A percentile compares a stretch with the other conserved stretches of the same genome.
Conservation (phyloP, 2,329 filamentous ascomycete species). For the Truncatella angustata region DNA sequence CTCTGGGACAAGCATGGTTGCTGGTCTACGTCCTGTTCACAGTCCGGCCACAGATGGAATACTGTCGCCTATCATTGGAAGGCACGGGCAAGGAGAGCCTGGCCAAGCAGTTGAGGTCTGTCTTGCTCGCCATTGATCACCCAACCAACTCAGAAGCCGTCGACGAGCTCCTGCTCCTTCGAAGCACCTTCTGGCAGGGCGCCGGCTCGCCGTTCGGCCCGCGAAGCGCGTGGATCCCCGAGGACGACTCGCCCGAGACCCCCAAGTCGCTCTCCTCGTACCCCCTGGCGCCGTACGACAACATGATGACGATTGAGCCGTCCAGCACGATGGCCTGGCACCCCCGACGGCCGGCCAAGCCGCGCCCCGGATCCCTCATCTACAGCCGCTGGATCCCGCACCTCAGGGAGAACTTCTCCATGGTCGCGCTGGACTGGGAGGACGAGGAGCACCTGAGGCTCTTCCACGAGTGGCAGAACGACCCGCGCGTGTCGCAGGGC, state of each 20-base stretch:
- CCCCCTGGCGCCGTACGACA: slow-evolving; percentile 47
- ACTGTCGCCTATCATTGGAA: slow-evolving; percentile 44
- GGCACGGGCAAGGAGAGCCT: slow-evolving; percentile 34
- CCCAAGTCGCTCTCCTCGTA: slow-evolving; percentile 41
- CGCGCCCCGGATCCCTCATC: slow-evolving; percentile 64
- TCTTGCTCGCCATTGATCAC: slow-evolving; percentile 49
- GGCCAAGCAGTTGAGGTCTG: slow-evolving; percentile 39
- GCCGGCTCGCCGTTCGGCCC: slow-evolving; percentile 66
- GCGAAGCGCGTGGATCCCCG: slow-evolving; percentile 59
- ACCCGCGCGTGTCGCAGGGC: slow-evolving; percentile 74
- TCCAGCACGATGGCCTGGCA: slow-evolving; percentile 49
- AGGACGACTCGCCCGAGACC: slow-evolving; percentile 36
- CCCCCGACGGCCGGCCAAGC: slow-evolving; percentile 70
- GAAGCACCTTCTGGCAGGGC: slow-evolving; percentile 67
- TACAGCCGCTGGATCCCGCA: slow-evolving; percentile 81
- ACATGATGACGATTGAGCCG: slow-evolving; percentile 40
- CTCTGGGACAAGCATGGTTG: slow-evolving; percentile 51
- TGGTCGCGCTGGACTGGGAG: slow-evolving; percentile 69
- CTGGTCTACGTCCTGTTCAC: slow-evolving; percentile 52
- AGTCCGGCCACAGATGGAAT: slow-evolving; percentile 45
- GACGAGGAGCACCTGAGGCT: slow-evolving; percentile 63
- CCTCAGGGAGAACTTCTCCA: slow-evolving; percentile 72
- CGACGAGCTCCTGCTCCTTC: slow-evolving; percentile 40
- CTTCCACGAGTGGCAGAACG: slow-evolving; percentile 82
- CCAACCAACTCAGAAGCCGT: slow-evolving; percentile 32